These are phyloP conservation scores for Collybia mongolica DNA, from an alignment of 768 basidiomycete genomes.

Conservation along the genomic window DNA sequence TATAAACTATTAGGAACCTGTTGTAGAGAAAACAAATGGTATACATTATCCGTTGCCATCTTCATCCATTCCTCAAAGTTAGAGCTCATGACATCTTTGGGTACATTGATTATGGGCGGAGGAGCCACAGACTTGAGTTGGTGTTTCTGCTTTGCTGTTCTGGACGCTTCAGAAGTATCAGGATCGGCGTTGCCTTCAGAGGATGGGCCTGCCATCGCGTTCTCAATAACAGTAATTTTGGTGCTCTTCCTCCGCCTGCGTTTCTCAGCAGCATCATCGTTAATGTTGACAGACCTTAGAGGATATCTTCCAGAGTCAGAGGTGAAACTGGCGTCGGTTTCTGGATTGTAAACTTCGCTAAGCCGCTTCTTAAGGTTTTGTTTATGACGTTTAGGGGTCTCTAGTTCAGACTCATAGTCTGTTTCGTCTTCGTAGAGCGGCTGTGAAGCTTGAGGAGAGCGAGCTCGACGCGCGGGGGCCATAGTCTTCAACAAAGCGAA, in stretches of 20 bases:
- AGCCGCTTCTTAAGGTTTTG: conserved; percentile 53
- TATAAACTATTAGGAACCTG: conserved; percentile 8
- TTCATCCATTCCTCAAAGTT: conserved; percentile 99
- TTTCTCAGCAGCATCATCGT: conserved; percentile 89
- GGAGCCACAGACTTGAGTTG: conserved; percentile 62
- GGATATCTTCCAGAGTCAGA: conserved; percentile 34
- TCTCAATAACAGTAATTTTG: conserved; percentile 58
- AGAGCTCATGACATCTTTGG: conserved; percentile 83
- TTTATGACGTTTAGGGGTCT: conserved; percentile 37
- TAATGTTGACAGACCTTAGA: conserved; percentile 55
- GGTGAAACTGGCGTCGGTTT: conserved; percentile 40
- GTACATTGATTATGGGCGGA: conserved; percentile 57
- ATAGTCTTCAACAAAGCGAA: conserved; percentile 41
- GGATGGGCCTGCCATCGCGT: conserved; percentile 57
- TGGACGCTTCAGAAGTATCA: conserved; percentile 44
- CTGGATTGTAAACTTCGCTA: conserved; percentile 54
- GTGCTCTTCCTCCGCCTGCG: conserved; percentile 78
- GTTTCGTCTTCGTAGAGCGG: conserved; percentile 34
- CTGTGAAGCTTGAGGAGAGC: conserved; percentile 31
- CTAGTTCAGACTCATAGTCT: conserved; percentile 36
- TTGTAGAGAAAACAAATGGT: conserved; percentile 23
- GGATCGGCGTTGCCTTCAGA: conserved; percentile 42
- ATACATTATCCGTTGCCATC: conserved; percentile 97
- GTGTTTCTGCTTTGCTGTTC: conserved; percentile 56
- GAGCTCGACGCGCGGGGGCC: conserved; percentile 38